Conservation (phyloP, 768 basidiomycete species). For the Rhodocollybia butyracea region DNA sequence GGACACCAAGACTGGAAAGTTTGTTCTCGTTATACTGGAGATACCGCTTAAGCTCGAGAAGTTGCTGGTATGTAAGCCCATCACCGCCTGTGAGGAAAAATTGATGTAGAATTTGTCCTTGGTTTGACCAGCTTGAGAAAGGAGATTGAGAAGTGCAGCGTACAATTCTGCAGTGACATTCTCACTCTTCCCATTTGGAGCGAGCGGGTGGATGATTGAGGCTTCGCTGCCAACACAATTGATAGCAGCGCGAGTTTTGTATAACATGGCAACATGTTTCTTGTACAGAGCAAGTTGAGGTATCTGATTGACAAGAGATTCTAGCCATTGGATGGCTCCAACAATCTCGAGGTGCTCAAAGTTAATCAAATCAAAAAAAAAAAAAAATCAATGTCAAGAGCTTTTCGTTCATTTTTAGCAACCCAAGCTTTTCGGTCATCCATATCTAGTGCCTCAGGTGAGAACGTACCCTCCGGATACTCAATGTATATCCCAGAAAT, state of each 20-base stretch:
- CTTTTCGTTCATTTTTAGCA: constrained; percentile 4
- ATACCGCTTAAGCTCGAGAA: constrained; percentile 19
- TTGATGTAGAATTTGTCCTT: constrained; percentile 15
- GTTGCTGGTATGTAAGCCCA: constrained; percentile 32
- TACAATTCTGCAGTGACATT: constrained; percentile 24
- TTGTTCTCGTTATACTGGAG: constrained; percentile 22
- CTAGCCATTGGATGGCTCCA: constrained; percentile 25
- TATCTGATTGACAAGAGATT: constrained; percentile 20
- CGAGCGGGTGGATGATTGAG: constrained; percentile 24
- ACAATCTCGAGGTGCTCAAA: constrained; percentile 20
- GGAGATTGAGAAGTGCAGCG: constrained; percentile 28
- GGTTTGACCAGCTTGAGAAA: constrained; percentile 27
- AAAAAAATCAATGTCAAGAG: constrained; percentile 20
- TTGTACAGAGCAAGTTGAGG: constrained; percentile 20
- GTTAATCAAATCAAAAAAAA: constrained; percentile 18
- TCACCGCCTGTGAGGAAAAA: constrained; percentile 29
- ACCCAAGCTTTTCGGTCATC: constrained; percentile 14
- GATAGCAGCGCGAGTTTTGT: constrained; percentile 18
- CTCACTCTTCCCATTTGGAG: constrained; percentile 25
- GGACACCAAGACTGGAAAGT: constrained; percentile 16
- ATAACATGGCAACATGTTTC: constrained; percentile 17
- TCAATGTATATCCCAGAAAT: constrained; percentile 22
- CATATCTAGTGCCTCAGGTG: constrained; percentile 17
- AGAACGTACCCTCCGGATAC: constrained; percentile 5
- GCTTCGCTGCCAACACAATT: constrained; percentile 4